These are phyloP conservation scores for Colletotrichum tropicicola DNA, from an alignment of 2,329 filamentous ascomycete species.

Conservation along the genomic window DNA sequence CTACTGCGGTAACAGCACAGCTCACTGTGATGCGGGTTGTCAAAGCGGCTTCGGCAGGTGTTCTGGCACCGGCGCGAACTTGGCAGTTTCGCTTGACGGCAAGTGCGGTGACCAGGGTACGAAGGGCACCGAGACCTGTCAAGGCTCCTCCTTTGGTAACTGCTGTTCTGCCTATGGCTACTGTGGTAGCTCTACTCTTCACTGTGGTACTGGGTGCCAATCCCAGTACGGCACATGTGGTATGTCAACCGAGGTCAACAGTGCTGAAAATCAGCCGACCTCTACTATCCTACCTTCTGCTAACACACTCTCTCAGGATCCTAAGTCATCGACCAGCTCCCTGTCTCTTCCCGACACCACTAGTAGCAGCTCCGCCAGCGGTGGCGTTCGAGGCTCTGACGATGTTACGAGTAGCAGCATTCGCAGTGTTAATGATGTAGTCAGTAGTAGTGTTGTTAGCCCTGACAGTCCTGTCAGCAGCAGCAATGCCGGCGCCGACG, in stretches of 20 bases:
- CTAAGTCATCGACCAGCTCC: not conserved
- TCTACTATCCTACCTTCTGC: constrained; percentile 13
- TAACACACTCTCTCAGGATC: constrained; percentile 8
- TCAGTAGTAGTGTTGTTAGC: too few relatives aligned
- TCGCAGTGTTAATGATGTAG: too few relatives aligned
- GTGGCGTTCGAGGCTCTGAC: not conserved
- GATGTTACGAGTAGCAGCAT: not conserved
- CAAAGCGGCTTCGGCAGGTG: constrained; percentile 31
- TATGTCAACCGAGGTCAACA: constrained; percentile 6
- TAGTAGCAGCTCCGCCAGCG: not conserved
- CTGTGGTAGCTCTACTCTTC: constrained; percentile 30
- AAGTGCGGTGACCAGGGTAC: constrained; percentile 13
- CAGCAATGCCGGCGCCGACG: not conserved
- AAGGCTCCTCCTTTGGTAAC: constrained; percentile 21
- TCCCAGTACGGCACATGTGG: constrained; percentile 20
- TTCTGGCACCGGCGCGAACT: not conserved
- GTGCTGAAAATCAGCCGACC: not conserved
- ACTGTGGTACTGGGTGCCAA: constrained; percentile 31
- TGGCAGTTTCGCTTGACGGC: constrained; percentile 20
- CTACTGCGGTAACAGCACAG: constrained; percentile 31
- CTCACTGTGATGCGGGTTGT: constrained; percentile 32
- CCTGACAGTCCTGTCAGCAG: too few relatives aligned
- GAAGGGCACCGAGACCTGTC: constrained; percentile 4
- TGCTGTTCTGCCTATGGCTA: constrained; percentile 34
- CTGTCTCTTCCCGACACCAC: not conserved